Conservation (phyloP, 495 filamentous ascomycete genomes). For the Aspergillus cavernicola region DNA sequence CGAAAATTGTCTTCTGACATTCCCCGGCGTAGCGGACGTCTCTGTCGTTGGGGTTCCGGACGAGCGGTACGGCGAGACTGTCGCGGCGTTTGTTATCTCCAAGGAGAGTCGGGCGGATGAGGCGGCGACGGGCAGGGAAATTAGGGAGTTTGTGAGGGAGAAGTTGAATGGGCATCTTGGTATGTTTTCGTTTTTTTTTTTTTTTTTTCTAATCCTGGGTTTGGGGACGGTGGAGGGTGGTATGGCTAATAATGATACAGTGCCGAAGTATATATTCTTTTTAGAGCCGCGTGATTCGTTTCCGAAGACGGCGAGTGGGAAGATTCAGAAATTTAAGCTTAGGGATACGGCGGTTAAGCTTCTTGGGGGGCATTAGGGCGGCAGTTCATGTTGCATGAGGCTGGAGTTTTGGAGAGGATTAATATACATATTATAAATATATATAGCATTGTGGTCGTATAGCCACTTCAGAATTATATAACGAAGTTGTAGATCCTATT, state of each 20-base stretch:
- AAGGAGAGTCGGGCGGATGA: constrained; percentile 21
- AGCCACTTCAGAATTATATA: too few relatives aligned
- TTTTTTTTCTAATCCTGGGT: background rate
- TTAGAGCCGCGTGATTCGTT: constrained; percentile 53
- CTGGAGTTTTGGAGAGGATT: background rate
- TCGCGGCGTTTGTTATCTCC: constrained; percentile 74
- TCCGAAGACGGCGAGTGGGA: constrained; percentile 94
- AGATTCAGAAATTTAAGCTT: constrained; percentile 95
- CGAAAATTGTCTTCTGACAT: constrained; percentile 81
- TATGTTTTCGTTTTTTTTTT: constrained; percentile 30
- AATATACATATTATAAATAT: too few relatives aligned
- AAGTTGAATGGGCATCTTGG: constrained; percentile 72
- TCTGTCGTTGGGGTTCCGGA: constrained; percentile 84
- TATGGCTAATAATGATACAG: constrained; percentile 26
- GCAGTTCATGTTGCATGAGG: background rate
- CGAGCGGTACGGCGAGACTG: constrained; percentile 78
- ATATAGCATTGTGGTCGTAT: too few relatives aligned
- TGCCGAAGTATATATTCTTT: constrained; percentile 90
- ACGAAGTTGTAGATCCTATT: too few relatives aligned
- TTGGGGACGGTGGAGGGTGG: background rate
- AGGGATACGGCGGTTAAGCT: constrained; percentile 57
- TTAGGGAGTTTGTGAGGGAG: constrained; percentile 68
- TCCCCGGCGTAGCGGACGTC: constrained; percentile 64
- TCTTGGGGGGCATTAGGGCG: constrained; percentile 25
- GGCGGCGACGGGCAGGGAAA: constrained; percentile 38